phyloP scores from a whole-genome alignment of 805 yeast species.

The Pichia phayaonensis region DNA sequence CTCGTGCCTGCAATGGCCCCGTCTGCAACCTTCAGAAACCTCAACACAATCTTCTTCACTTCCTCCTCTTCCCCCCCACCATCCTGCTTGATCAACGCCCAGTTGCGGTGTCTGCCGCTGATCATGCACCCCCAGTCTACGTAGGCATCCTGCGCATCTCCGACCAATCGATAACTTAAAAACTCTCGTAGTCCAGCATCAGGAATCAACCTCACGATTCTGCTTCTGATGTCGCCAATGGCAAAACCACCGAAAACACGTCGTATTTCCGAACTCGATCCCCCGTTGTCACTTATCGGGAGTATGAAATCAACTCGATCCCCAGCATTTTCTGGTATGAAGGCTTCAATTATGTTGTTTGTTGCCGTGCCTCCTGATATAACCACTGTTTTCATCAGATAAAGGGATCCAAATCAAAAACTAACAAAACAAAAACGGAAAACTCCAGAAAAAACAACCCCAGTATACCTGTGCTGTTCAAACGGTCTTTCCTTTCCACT shows the following conservation, averaged over 20 bases:
- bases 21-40: background rate
- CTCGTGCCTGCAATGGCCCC: slow-evolving; percentile 22
- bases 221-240: slow-evolving; percentile 82
- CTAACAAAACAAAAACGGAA: too few relatives aligned
- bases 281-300: slow-evolving; percentile 91
- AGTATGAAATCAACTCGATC: slow-evolving; percentile 48
- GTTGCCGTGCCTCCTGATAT: slow-evolving; percentile 89
- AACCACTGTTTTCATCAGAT: slow-evolving; percentile 17
- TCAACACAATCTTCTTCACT: slow-evolving; percentile 55
- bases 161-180: slow-evolving; percentile 43
- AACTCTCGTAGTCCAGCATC: slow-evolving; percentile 32
- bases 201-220: slow-evolving; percentile 70
- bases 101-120: slow-evolving; percentile 66
- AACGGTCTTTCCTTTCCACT: too few relatives aligned
- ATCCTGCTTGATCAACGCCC: slow-evolving; percentile 58
- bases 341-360: slow-evolving; percentile 59
- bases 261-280: slow-evolving; percentile 83
- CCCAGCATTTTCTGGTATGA: slow-evolving; percentile 17
- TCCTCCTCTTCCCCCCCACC: too few relatives aligned
- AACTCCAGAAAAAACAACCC: too few relatives aligned
- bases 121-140: slow-evolving; percentile 71
- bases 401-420: background rate
- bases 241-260: slow-evolving; percentile 92
- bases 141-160: slow-evolving; percentile 42
- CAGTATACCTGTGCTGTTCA: too few relatives aligned